phyloP scores from a whole-genome alignment of 2,329 filamentous ascomycete species.

The Xylariaceae sp. region DNA sequence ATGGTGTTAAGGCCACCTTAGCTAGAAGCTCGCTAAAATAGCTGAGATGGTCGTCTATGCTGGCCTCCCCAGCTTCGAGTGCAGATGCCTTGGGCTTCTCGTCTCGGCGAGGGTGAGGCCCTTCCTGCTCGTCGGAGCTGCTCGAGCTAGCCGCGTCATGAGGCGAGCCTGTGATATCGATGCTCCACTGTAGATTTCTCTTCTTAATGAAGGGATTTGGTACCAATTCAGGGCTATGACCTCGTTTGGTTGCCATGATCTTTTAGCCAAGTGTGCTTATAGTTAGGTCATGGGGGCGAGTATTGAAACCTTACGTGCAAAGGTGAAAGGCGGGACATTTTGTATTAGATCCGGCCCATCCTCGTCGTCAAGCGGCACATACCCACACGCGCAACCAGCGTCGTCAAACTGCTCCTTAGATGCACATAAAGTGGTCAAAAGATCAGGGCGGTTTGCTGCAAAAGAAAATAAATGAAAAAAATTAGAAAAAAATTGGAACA shows the following conservation, averaged over 20 bases:
- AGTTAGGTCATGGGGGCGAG: too few species aligned
- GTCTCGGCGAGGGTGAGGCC: slow-evolving; percentile 2
- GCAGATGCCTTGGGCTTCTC: slow-evolving; percentile 42
- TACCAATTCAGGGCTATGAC: slow-evolving; percentile 44
- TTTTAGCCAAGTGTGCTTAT: neutral
- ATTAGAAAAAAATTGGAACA: too few species aligned
- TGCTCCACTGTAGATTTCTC: slow-evolving; percentile 51
- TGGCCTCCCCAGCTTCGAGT: slow-evolving; percentile 48
- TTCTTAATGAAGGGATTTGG: slow-evolving; percentile 55
- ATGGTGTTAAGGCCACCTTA: slow-evolving; percentile 32
- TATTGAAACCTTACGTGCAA: neutral
- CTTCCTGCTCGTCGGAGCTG: slow-evolving; percentile 21
- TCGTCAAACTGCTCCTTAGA: too few species aligned
- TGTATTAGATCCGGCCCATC: too few species aligned
- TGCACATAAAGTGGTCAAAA: too few species aligned
- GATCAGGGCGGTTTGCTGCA: too few species aligned
- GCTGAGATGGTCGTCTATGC: slow-evolving; percentile 47
- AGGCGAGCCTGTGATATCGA: slow-evolving; percentile 35
- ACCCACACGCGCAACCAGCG: too few species aligned
- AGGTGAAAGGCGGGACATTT: too few species aligned
- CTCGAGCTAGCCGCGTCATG: slow-evolving; percentile 20
- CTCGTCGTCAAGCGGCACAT: too few species aligned
- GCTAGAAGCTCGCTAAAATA: slow-evolving; percentile 47
- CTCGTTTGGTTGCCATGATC: slow-evolving; percentile 41
- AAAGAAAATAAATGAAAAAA: too few species aligned